Conservation (phyloP, 192 early-diverging fungal genomes). For the Backusella parvicylindrica region DNA sequence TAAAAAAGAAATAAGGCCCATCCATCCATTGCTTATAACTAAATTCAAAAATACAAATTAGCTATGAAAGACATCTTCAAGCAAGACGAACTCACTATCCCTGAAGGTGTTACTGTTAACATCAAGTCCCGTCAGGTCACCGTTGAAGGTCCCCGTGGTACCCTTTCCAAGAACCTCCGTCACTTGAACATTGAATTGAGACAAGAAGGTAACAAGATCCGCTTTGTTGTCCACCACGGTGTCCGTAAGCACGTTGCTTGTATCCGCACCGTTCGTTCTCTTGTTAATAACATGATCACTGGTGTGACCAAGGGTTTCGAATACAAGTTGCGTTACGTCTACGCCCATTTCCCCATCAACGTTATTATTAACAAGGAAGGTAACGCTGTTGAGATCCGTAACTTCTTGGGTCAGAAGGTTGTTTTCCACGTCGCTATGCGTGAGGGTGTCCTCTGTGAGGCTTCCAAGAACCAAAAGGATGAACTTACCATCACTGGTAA, state of each 20-base stretch:
- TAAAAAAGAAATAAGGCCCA: not conserved
- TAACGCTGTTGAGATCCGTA: conserved; percentile 90
- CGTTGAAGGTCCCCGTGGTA: conserved; percentile 93
- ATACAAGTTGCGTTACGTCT: conserved; percentile 99
- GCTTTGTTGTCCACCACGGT: conserved; percentile 91
- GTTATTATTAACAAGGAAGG: conserved; percentile 79
- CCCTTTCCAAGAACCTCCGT: conserved; percentile 82
- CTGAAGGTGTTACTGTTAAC: conserved; percentile 78
- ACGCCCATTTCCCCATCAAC: conserved; percentile 99
- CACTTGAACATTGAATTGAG: conserved; percentile 92
- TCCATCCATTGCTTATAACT: not conserved
- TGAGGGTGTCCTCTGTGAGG: conserved; percentile 76
- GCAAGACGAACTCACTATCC: conserved; percentile 86
- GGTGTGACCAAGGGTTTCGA: conserved; percentile 98
- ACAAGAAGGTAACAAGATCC: conserved; percentile 63
- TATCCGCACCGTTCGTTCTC: conserved; percentile 94
- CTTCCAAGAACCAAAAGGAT: conserved; percentile 88
- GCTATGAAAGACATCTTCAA: conserved; percentile 87
- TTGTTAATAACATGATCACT: conserved; percentile 95
- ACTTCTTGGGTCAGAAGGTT: conserved; percentile 97
- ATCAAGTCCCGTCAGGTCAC: conserved; percentile 87
- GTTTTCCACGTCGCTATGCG: conserved; percentile 84
- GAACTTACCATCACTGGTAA: conserved; percentile 92
- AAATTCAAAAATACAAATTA: conserved; percentile 29
- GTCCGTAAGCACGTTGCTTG: conserved; percentile 96